A percentile compares a stretch with the other conserved stretches of the same genome.
These are phyloP conservation scores for Venturia pyrina DNA, from an alignment of 2,329 filamentous ascomycete genomes.

Conservation along the genomic window DNA sequence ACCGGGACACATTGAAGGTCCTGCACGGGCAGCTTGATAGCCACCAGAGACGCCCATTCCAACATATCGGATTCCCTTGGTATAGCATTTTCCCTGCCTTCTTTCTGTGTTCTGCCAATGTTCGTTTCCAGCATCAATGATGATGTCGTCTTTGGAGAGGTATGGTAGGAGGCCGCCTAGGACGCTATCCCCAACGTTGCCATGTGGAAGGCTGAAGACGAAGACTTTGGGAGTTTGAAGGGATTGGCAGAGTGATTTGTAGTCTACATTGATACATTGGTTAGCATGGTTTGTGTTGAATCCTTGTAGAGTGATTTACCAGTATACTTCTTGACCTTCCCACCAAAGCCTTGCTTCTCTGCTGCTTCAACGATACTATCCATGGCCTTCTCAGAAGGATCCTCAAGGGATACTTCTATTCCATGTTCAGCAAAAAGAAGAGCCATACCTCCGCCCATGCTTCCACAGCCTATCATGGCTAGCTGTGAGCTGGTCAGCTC, in stretches of 20 bases:
- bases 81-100: constrained; percentile 46
- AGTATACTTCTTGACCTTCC: constrained; percentile 29
- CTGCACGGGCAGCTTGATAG: constrained; percentile 56
- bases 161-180: constrained; percentile 38
- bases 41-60: constrained; percentile 61
- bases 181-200: constrained; percentile 37
- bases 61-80: constrained; percentile 53
- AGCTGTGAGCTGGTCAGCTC: constrained; percentile 27
- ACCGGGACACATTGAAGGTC: constrained; percentile 58
- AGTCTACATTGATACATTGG: constrained; percentile 23
- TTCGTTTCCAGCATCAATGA: constrained; percentile 61
- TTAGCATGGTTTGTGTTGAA: neutral
- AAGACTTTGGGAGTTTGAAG: constrained; percentile 41
- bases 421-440: constrained; percentile 49
- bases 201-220: constrained; percentile 44
- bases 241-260: constrained; percentile 40
- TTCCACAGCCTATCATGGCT: constrained; percentile 48
- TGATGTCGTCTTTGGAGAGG: constrained; percentile 51
- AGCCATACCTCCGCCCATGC: constrained; percentile 51
- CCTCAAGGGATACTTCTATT: constrained; percentile 44
- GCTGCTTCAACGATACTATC: constrained; percentile 32
- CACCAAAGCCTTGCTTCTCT: constrained; percentile 29
- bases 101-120: constrained; percentile 55
- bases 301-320: constrained; percentile 15
- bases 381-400: constrained; percentile 41